Evolutionary conservation across 2,329 filamentous ascomycete genomes (phyloP).

Genomic region (Nemania bipapillata): DNA sequence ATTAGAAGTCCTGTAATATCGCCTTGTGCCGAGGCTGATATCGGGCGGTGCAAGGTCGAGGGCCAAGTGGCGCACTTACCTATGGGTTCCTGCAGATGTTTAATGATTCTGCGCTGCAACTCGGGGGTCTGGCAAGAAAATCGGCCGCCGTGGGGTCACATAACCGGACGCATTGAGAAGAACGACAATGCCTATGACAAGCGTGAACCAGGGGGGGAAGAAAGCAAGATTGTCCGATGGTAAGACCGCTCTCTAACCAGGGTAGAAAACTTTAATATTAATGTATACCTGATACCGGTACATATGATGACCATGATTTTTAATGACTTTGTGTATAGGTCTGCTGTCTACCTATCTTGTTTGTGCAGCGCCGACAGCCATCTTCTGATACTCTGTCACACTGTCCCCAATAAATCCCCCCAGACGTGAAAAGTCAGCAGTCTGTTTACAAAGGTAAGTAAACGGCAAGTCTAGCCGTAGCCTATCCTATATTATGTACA

Average conservation of each 20-base stretch:
- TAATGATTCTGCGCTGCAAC: slow-evolving; percentile 14
- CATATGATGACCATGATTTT: too few species aligned
- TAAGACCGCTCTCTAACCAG: background rate
- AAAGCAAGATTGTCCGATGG: background rate
- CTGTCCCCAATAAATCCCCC: background rate
- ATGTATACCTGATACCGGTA: too few species aligned
- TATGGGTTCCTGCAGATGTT: slow-evolving; percentile 36
- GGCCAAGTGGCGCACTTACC: slow-evolving; percentile 8
- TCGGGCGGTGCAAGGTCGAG: slow-evolving; percentile 1
- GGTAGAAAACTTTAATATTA: background rate
- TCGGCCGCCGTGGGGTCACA: slow-evolving; percentile 27
- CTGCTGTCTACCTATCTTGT: too few species aligned
- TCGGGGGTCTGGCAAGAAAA: slow-evolving; percentile 13
- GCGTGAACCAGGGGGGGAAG: background rate
- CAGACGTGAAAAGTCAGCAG: background rate
- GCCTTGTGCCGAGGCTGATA: slow-evolving; percentile 18
- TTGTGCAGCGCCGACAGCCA: background rate
- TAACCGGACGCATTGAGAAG: slow-evolving; percentile 23
- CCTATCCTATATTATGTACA: background rate
- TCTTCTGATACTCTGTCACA: background rate
- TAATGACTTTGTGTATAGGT: too few species aligned
- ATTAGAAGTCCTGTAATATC: background rate
- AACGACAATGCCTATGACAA: background rate
- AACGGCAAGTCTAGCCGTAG: slow-evolving; percentile 25
- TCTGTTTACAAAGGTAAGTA: background rate